Evolutionary conservation across 306 rosid genomes (phyloP), one percentile per base, ranked within the genome.

Genomic region (Medicago arabica): DNA sequence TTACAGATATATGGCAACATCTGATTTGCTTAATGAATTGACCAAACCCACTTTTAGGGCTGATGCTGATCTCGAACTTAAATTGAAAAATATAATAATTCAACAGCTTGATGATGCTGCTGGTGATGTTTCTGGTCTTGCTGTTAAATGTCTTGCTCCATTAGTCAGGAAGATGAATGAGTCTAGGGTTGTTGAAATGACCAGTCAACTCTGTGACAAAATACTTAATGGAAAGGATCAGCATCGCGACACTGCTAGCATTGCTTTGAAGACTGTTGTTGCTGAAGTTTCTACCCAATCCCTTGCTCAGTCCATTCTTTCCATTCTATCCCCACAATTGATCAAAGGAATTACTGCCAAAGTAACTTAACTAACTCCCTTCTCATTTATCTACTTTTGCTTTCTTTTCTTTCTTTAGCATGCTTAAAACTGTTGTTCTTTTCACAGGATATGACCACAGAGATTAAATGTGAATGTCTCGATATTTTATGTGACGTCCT

Each of bases 91-190:
- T 72, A 88, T 93, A 80, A 88, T 93, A 82, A 87, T 93, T 50
- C 98, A 89, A 78, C 98, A 93, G 75, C 98, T 93, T 41, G 98
- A 91, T 61, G 98, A 91, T 80, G 97, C 89, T 49, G 97, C 98
- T 15, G 97, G 98, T 2, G 98, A 93, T 82, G 96, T 93, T 47
- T 93, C 98, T 68, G 97, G 92, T 18, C 84, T 93, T 59, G 98
- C 98, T 60, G 98, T 93, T 19, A 93, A 93, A 82, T 93, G 98
- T 82, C 98, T 96, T 79, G 96, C 98, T 82, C 99, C 97, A 15
- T 76, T 96, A 69, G 99, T 90, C 81, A 96, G 88, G 88, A 96
- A 92, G 87, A 89, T 92, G 58, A 89, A 80, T 6, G 98, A 92
- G 84, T 75, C 86, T 49, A 90, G 93, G 71, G 90, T 96, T 57